A percentile compares a stretch with the other conserved stretches of the same genome.
Conservation (phyloP, 352 stramenopile species). For the Globisporangium recalcitrans region DNA sequence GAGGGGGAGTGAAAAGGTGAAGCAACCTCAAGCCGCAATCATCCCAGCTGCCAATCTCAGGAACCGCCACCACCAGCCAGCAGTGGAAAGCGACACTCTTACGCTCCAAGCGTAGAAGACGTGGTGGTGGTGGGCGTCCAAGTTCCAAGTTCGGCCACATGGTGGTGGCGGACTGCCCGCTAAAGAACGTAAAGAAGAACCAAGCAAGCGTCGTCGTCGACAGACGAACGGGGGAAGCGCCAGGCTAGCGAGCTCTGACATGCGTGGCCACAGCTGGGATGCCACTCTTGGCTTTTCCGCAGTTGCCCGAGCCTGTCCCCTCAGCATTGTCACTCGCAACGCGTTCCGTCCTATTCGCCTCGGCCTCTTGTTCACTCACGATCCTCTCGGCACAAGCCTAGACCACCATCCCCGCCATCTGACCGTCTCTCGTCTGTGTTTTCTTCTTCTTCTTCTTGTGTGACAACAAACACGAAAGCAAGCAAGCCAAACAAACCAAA, state of each 20-base stretch:
- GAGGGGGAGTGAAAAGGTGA: neutral
- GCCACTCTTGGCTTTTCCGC: slow-evolving; percentile 1
- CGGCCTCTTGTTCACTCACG: slow-evolving; percentile 6
- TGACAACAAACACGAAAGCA: neutral
- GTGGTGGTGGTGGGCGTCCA: neutral
- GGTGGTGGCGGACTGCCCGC: neutral
- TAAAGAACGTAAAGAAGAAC: neutral
- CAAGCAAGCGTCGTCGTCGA: neutral
- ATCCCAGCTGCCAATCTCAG: neutral
- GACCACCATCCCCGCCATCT: neutral
- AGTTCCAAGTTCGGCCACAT: neutral
- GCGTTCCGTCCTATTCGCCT: neutral
- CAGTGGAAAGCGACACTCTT: too few species aligned
- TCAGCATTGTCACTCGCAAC: neutral
- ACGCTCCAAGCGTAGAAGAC: neutral
- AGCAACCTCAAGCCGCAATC: neutral
- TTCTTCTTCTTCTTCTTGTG: neutral
- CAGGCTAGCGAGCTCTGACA: neutral
- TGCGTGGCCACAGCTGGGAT: neutral
- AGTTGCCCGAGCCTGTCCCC: neutral
- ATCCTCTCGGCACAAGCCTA: slow-evolving; percentile 2
- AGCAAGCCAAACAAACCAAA: neutral
- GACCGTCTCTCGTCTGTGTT: neutral
- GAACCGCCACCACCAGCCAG: too few species aligned
- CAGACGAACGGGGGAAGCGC: too few species aligned